Conservation (phyloP, 2,329 filamentous ascomycete genomes). For the Diaporthe sp. region DNA sequence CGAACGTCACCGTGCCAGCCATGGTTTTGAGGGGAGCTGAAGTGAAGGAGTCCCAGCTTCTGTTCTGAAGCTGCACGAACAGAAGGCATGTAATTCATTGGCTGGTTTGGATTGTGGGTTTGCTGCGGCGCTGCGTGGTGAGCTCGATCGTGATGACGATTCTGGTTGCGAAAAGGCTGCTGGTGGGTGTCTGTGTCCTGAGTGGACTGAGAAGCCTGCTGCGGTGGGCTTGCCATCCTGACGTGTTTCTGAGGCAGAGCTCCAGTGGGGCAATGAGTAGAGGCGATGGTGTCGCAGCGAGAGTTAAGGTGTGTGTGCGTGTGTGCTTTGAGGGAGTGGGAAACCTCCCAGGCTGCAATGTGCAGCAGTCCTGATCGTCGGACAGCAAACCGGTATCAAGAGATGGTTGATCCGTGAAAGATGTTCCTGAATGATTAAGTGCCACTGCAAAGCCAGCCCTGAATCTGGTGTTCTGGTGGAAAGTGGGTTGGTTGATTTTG, state of each 20-base stretch:
- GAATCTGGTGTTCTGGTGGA: slow-evolving; percentile 17
- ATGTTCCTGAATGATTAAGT: background rate
- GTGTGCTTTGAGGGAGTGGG: background rate
- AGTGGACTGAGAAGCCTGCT: slow-evolving; percentile 8
- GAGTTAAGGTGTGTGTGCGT: background rate
- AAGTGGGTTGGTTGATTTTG: background rate
- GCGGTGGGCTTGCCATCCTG: slow-evolving; percentile 28
- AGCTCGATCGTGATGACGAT: slow-evolving; percentile 19
- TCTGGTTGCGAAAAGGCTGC: slow-evolving; percentile 10
- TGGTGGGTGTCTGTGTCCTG: slow-evolving; percentile 10
- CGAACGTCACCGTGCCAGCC: slow-evolving; percentile 60
- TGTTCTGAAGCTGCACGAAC: slow-evolving; percentile 51
- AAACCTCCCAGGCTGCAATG: slow-evolving; percentile 6
- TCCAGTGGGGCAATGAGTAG: background rate
- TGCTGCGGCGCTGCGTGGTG: background rate
- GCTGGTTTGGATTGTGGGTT: slow-evolving; percentile 34
- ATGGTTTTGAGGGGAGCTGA: slow-evolving; percentile 55
- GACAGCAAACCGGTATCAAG: slow-evolving; percentile 2
- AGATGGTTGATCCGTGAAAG: background rate
- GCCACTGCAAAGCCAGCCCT: slow-evolving; percentile 5
- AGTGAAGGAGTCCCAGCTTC: slow-evolving; percentile 58
- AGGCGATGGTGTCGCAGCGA: background rate
- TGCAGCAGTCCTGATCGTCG: slow-evolving; percentile 4
- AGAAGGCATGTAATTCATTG: slow-evolving; percentile 38
- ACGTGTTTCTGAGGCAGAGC: slow-evolving; percentile 13